Evolutionary conservation across 495 filamentous ascomycete genomes (phyloP), one percentile per base, ranked within the genome.

Genomic region (Immersiella caudata): DNA sequence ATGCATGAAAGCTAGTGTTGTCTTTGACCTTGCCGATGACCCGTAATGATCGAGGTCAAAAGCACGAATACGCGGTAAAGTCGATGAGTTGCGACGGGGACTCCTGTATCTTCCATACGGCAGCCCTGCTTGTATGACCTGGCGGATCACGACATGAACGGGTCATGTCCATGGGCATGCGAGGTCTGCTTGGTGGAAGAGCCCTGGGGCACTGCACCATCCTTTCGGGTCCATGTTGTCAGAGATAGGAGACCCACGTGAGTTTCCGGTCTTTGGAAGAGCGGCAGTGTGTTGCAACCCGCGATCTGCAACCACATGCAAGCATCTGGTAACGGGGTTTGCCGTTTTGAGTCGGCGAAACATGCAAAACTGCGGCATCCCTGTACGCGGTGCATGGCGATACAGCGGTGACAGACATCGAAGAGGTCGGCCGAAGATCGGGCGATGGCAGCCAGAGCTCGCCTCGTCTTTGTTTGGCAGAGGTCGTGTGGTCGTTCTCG

Each of bases 1-100:
- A 55, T 29, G 56, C 56, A 26, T 60, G 56, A n/a, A n/a, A 21
- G 21, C 22, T 57, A 16, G 54, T 26, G 12, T 46, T 46, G 40
- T 46, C 40, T 46, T 14, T 46, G 40, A 57, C 54, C 22, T 57
- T 24, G 22, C 54, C 22, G 26, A 25, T 16, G n/a, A 26, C 26
- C 54, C 54, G 26, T 9, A 9, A 57, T 25, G 20, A 57, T 57
- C 54, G 20, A 57, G 16, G 54, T 21, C 54, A 26, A 26, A 18
- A 26, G 51, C 51, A 33, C 4, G 29, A 33, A 33, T 33, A 33
- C 8, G 8, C 29, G 29, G 29, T 8, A 33, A n/a, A 36, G 40
- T 46, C 14, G 40, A 5, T 14, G 40, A 18, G 2, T 14, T 12
- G 2, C 40, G 40, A 33, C 29, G 29, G 29, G 29, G 29, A 33